A percentile compares a stretch with the other conserved stretches of the same genome.
These are phyloP conservation scores for Mucor racemosus DNA, from an alignment of 371 early-diverging fungal genomes.

Conservation along the genomic window DNA sequence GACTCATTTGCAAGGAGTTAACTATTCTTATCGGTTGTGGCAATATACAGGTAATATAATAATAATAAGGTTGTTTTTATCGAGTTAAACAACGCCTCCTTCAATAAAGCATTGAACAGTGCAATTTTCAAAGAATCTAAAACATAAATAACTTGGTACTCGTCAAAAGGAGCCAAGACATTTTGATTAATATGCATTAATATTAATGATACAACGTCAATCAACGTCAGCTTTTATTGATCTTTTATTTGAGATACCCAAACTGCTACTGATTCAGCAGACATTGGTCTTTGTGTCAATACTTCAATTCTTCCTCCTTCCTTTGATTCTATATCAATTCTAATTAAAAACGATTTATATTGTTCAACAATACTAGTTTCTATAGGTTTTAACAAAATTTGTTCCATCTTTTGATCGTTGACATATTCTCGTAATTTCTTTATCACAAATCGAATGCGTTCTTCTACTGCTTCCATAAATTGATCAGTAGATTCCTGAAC, in stretches of 20 bases:
- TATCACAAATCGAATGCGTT: constrained; percentile 59
- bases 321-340: constrained; percentile 59
- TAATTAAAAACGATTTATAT: constrained; percentile 67
- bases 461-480: constrained; percentile 63
- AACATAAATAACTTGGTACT: not conserved
- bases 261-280: constrained; percentile 27
- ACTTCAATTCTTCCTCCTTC: constrained; percentile 23
- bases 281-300: constrained; percentile 17
- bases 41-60: no score
- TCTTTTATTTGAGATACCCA: constrained; percentile 33
- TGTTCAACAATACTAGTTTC: constrained; percentile 72
- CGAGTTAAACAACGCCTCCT: not conserved
- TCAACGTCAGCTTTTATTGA: not conserved
- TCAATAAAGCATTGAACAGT: not conserved
- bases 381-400: constrained; percentile 72
- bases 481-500: constrained; percentile 36
- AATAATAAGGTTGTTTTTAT: no score
- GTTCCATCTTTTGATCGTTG: constrained; percentile 77
- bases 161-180: not conserved
- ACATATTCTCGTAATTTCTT: constrained; percentile 71
- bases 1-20: no score
- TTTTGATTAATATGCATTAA: not conserved
- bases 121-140: not conserved
- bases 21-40: no score
- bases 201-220: not conserved